Conservation (phyloP, 2,329 filamentous ascomycete genomes). For the Claviceps fusiformis region DNA sequence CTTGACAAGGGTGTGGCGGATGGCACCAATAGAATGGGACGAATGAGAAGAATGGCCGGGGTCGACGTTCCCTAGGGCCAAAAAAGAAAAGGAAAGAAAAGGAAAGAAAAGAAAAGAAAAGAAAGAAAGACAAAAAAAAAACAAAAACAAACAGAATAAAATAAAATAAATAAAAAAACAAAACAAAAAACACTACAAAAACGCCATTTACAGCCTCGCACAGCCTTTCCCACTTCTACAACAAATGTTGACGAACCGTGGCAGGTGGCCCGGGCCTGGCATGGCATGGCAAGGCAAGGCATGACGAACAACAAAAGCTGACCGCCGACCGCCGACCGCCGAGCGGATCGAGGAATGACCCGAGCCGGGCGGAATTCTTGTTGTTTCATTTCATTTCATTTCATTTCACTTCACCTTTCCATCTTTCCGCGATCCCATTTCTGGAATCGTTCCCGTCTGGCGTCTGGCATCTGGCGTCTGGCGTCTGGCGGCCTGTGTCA, state of each 20-base stretch:
- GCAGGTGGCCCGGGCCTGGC: background rate
- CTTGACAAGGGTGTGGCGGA: background rate
- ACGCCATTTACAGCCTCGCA: too few relatives aligned
- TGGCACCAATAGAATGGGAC: background rate
- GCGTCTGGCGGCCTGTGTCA: too few relatives aligned
- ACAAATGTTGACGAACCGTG: background rate
- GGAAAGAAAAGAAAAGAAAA: background rate
- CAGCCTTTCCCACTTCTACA: background rate
- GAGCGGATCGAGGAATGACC: background rate
- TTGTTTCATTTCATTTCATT: background rate
- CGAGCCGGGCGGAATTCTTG: background rate
- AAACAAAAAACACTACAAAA: too few relatives aligned
- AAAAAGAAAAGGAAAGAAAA: too few relatives aligned
- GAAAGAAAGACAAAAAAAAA: background rate
- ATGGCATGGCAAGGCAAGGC: background rate
- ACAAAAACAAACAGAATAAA: too few relatives aligned
- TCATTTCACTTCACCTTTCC: background rate
- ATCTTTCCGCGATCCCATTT: too few relatives aligned
- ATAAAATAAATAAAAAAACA: too few relatives aligned
- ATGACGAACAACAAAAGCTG: too few relatives aligned
- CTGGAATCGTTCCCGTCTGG: too few relatives aligned
- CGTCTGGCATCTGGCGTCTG: too few relatives aligned
- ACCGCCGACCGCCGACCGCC: too few relatives aligned
- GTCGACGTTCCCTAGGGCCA: too few relatives aligned
- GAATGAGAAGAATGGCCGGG: background rate